phyloP scores from a whole-genome alignment of 257 asterid species.

The Scutellaria galericulata region DNA sequence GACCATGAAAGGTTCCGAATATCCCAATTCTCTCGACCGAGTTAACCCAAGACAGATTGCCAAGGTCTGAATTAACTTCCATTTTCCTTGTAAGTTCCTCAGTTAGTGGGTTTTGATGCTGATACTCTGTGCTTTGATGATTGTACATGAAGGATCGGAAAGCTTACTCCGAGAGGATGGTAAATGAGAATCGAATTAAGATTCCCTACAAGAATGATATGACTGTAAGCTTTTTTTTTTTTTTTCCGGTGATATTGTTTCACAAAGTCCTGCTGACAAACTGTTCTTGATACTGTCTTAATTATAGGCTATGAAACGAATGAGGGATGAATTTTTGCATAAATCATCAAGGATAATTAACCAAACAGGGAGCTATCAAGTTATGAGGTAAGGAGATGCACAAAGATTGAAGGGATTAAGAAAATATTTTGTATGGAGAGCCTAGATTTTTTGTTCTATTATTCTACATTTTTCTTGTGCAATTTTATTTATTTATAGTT shows the following conservation, averaged over 20 bases:
- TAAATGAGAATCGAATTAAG: constrained; percentile 45
- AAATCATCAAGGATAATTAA: constrained; percentile 42
- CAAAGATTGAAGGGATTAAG: too few relatives aligned
- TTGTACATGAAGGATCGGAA: constrained; percentile 47
- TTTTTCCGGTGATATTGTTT: constrained; percentile 4
- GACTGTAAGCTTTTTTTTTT: constrained; percentile 33
- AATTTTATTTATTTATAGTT: neutral
- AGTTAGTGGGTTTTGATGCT: constrained; percentile 34
- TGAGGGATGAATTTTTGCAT: constrained; percentile 44
- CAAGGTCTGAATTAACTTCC: constrained; percentile 44
- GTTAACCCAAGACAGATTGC: constrained; percentile 35
- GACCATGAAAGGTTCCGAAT: constrained; percentile 35
- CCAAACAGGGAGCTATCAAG: constrained; percentile 42
- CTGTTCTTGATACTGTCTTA: neutral
- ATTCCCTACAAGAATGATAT: constrained; percentile 41
- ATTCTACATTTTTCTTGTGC: neutral
- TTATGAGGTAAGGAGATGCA: constrained; percentile 50
- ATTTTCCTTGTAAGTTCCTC: constrained; percentile 1
- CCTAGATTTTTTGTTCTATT: too few relatives aligned
- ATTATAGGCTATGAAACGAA: constrained; percentile 54
- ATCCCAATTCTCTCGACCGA: constrained; percentile 38
- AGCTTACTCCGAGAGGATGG: constrained; percentile 38
- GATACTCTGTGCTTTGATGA: constrained; percentile 21
- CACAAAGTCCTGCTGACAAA: neutral
- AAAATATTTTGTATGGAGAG: too few relatives aligned